A percentile compares a stretch with the other conserved stretches of the same genome.
Evolutionary conservation across 2,329 filamentous ascomycete species (phyloP).

Genomic region (Mycosphaerella sp.): DNA sequence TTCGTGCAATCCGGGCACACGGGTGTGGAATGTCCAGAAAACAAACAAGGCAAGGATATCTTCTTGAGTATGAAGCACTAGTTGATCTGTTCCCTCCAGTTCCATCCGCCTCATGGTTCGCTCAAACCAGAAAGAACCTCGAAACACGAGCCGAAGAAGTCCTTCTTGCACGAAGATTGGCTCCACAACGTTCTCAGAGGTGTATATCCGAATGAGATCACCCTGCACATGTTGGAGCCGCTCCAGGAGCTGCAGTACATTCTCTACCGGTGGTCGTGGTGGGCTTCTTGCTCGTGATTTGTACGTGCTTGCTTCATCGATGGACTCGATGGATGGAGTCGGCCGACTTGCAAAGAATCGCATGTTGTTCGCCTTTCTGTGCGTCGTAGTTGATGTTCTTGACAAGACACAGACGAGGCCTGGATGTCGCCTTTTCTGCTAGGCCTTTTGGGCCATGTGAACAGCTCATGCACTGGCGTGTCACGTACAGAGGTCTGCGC

Average conservation of each 20-base stretch:
- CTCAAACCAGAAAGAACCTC: constrained; percentile 4
- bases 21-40: constrained; percentile 1
- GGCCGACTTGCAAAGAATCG: constrained; percentile 2
- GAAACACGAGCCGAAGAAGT: constrained; percentile 6
- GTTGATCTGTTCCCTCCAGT: not conserved
- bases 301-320: not conserved
- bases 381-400: not conserved
- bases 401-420: not conserved
- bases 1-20: constrained; percentile 3
- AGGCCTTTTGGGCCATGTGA: not conserved
- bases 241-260: constrained; percentile 1
- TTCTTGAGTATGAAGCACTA: constrained; percentile 1
- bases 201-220: constrained; percentile 1
- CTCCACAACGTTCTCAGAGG: not conserved
- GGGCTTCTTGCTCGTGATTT: not conserved
- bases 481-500: not conserved
- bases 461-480: not conserved
- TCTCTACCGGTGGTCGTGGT: constrained; percentile 4
- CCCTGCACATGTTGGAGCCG: constrained; percentile 6
- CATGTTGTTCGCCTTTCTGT: not conserved
- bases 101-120: not conserved
- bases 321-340: not conserved
- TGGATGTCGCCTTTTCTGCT: not conserved
- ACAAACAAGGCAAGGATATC: constrained; percentile 5
- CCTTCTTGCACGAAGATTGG: constrained; percentile 9